Evolutionary conservation across 2,329 filamentous ascomycete genomes (phyloP), one percentile per base, ranked within the genome.

Genomic region (Beauveria medogensis): DNA sequence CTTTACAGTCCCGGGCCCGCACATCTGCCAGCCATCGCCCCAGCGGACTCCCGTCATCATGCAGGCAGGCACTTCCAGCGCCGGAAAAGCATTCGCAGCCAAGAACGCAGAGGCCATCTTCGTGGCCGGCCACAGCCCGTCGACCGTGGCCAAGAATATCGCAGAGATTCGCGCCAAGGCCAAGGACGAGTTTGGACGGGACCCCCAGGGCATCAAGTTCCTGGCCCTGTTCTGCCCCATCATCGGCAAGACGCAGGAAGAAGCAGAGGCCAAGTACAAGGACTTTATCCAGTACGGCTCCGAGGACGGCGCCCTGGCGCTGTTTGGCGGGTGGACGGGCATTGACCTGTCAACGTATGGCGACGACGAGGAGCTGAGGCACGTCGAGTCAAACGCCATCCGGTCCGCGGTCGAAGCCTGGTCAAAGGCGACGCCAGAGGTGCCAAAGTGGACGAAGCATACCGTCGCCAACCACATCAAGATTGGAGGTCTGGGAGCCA

Each of bases 311-410:
- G 85, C 84, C 0, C 69, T 88, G 54, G 84, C 85, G 0, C 70
- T 88, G 2, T 88, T 88, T 64, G 83, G 85, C 2, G 85, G 85
- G 0, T 88, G 84, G 84, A 87, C 85, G 0, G 85, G 85, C 0
- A 85, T 87, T 52, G 83, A 89, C 68, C 72, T 88, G 26, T 75
- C 78, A 7, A 73, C 79, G 48, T 88, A 87, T 64, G 80, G 74
- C 0, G 84, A 88, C 28, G 84, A 88, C 47, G 80, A 88, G 67
- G 85, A 88, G 68, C 72, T 88, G 55, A 73, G 83, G 14, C 75
- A 82, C 59, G 82, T 86, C n/a, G 79, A 85, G 69, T 81, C 80
- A 63, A 83, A 86, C 68, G 84, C 83, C 0, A 84, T 86, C 55
- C 74, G 78, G n/a, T 80, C 76, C 0, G 78, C 79, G 1, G 78